Evolutionary conservation across 345 rosid genomes (phyloP).

Genomic region (Corymbia maculata): DNA sequence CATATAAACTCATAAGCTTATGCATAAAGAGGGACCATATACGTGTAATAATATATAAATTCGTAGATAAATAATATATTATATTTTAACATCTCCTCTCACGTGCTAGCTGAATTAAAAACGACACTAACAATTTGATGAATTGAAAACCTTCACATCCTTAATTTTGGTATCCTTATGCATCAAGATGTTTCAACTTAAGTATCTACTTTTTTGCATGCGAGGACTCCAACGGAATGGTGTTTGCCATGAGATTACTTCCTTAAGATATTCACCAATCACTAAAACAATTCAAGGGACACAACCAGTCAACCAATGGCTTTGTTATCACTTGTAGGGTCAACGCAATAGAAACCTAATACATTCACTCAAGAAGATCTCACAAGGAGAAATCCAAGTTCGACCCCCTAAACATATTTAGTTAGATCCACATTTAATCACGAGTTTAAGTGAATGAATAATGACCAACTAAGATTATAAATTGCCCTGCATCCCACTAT

Average conservation of each 20-base stretch:
- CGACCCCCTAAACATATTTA: neutral
- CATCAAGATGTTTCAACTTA: neutral
- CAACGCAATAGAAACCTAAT: fast-evolving
- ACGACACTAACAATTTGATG: neutral
- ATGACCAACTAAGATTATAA: neutral
- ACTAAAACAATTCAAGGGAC: neutral
- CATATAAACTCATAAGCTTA: neutral
- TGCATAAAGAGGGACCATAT: neutral
- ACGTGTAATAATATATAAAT: neutral
- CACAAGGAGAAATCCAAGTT: neutral
- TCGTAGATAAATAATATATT: neutral
- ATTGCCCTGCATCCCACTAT: fast-evolving
- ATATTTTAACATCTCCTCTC: neutral
- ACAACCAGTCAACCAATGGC: neutral
- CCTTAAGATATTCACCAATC: neutral
- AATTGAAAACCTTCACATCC: neutral
- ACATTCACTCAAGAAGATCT: neutral
- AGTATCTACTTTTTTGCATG: neutral
- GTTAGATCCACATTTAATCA: neutral
- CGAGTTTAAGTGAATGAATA: neutral
- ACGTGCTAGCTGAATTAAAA: neutral
- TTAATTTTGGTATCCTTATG: neutral
- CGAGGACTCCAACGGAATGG: neutral
- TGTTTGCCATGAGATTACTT: neutral
- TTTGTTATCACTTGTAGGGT: neutral